Base-by-base conservation (phyloP, 2,329 filamentous ascomycete genomes). In the Metarhizium album region DNA sequence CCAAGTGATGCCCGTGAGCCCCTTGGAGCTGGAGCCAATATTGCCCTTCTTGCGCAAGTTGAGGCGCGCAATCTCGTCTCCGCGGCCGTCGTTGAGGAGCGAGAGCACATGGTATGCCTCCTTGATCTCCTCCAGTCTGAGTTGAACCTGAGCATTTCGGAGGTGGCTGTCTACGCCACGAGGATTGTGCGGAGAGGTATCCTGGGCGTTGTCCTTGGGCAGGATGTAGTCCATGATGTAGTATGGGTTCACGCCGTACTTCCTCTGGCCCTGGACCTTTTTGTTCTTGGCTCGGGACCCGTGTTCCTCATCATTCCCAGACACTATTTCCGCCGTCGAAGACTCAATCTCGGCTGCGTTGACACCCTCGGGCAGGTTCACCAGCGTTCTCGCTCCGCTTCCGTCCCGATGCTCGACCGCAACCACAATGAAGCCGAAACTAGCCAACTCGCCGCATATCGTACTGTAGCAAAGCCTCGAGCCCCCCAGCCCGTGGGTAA, bases 321-420 rank as follows among this genome's bases (percentile, higher is more conserved):
- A 55, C 18, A 59, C 50, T 7, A 62, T 46, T 24, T 59, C 58
- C 6, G 62, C 59, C 1, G 64, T 63, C 20, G 56, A 63, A 1
- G 60, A 59, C 22, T 61, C 59, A 8, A 62, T 60, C 4, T 64
- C 59, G 5, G 60, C 61, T 1, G 68, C 61, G 31, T 67, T 64
- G 3, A 63, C 67, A 20, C 68, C 58, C 46, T 68, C 67, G 0
- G 71, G 69, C 45, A 82, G 71, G 57, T 83, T 84, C 51, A 85
- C 72, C 53, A 76, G 79, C 0, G 77, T 79, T 46, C 81, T 68
- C 3, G 82, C 79, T 3, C 79, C 80, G 50, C 76, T 80, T 1
- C 82, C 82, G 60, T 85, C 82, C 27, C 82, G 66, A 61, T 86
- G 82, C 63, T 86, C 82, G 23, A 86, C 59, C 0, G 80, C 79